Evolutionary conservation across 495 filamentous ascomycete species (phyloP).

Genomic region (Xylaria scruposa): DNA sequence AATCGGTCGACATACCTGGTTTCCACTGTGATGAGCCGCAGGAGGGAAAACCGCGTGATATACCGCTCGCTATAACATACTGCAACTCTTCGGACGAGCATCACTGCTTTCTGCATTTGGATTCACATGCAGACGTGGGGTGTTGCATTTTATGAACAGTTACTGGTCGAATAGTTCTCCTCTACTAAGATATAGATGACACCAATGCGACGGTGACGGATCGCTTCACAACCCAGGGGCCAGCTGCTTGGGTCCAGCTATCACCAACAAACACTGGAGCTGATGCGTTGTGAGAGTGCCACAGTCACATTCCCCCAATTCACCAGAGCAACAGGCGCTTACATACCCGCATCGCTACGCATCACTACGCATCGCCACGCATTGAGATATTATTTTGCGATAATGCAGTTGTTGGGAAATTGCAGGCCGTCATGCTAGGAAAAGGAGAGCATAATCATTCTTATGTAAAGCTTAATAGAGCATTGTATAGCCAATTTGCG

Average conservation of each 20-base stretch:
- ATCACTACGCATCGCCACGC: neutral
- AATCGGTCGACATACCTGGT: neutral
- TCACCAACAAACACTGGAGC: slow-evolving; percentile 6
- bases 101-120: neutral
- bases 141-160: neutral
- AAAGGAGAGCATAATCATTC: slow-evolving; percentile 15
- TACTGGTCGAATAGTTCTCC: neutral
- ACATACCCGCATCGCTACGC: neutral
- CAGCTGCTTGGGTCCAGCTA: slow-evolving; percentile 6
- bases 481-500: slow-evolving; percentile 9
- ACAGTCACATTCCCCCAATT: neutral
- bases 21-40: neutral
- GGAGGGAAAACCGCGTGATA: neutral
- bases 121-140: slow-evolving; percentile 7
- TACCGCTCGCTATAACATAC: neutral
- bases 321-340: neutral
- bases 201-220: slow-evolving; percentile 10
- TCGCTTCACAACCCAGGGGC: neutral
- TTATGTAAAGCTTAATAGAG: neutral
- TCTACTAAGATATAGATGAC: neutral
- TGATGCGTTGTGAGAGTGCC: neutral
- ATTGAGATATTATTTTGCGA: slow-evolving; percentile 7
- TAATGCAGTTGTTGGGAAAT: slow-evolving; percentile 7
- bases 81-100: neutral
- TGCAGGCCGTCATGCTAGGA: slow-evolving; percentile 2